These are phyloP conservation scores for Tremella yokohamensis DNA, from an alignment of 768 basidiomycete genomes.

Conservation along the genomic window DNA sequence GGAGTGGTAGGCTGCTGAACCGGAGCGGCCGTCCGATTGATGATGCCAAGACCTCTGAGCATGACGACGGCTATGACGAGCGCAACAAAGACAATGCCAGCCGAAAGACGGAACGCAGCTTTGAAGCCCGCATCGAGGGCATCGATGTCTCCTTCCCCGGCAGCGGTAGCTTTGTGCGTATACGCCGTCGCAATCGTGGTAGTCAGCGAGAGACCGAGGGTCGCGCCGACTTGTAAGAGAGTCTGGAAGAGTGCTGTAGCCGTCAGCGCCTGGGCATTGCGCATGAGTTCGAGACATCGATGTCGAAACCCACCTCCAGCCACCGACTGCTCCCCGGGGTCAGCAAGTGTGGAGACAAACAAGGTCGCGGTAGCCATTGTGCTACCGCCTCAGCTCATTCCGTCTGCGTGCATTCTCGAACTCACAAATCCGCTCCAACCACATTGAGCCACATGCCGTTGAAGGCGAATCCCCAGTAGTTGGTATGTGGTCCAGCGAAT, in stretches of 20 bases:
- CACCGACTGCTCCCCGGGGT: conserved; percentile 7
- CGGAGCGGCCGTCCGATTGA: no score
- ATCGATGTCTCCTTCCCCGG: conserved; percentile 10
- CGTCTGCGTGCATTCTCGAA: neutral
- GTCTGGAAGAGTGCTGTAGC: conserved; percentile 26
- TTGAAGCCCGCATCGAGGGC: conserved; percentile 28
- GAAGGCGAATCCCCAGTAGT: conserved; percentile 36
- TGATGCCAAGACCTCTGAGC: conserved; percentile 36
- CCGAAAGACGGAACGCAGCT: conserved; percentile 42
- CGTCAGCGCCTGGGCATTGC: no score
- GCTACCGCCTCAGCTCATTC: neutral
- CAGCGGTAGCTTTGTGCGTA: conserved; percentile 13
- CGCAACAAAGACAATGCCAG: conserved; percentile 29
- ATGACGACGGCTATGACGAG: conserved; percentile 24
- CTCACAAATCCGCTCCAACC: conserved; percentile 43
- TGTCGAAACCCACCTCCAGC: conserved; percentile 14
- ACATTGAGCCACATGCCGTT: conserved; percentile 34
- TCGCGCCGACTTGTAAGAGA: conserved; percentile 19
- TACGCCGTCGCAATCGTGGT: conserved; percentile 23
- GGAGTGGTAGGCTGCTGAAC: no score
- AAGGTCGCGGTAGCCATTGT: conserved; percentile 2
- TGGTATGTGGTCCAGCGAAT: conserved; percentile 1
- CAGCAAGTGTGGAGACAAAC: conserved; percentile 2
- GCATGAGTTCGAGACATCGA: no score
- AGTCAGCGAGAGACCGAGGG: conserved; percentile 25